Conservation (phyloP, 2,329 filamentous ascomycete genomes). For the Byssothecium circinans region DNA sequence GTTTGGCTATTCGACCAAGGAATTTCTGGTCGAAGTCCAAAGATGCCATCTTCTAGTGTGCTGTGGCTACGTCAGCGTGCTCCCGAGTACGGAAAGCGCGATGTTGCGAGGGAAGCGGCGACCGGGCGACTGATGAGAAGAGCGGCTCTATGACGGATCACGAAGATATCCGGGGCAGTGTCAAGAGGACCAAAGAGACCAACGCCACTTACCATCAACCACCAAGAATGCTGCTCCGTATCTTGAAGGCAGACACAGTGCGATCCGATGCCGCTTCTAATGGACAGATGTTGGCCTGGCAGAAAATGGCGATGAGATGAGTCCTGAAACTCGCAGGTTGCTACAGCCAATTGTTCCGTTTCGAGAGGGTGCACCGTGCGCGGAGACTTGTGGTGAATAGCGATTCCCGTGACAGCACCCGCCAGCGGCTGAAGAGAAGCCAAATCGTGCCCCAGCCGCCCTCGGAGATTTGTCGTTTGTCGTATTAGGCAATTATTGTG, state of each 20-base stretch:
- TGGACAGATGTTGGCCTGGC: constrained; percentile 30
- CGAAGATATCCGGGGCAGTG: not conserved
- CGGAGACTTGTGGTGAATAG: constrained; percentile 32
- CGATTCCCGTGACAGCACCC: constrained; percentile 34
- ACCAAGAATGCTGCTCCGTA: constrained; percentile 39
- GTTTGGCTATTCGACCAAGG: constrained; percentile 82
- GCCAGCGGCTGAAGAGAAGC: constrained; percentile 18
- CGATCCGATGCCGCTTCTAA: constrained; percentile 30
- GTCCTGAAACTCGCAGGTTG: constrained; percentile 24
- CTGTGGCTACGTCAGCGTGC: constrained; percentile 14
- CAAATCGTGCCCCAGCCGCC: constrained; percentile 18
- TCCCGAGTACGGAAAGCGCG: constrained; percentile 1
- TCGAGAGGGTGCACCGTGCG: constrained; percentile 29
- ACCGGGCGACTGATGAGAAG: too few relatives aligned
- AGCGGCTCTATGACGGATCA: not conserved
- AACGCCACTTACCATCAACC: constrained; percentile 31
- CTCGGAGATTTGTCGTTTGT: constrained; percentile 28
- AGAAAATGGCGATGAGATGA: constrained; percentile 32
- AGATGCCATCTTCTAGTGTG: constrained; percentile 71
- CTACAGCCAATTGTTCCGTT: constrained; percentile 39
- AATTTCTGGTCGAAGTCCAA: constrained; percentile 98
- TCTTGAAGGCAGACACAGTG: constrained; percentile 34
- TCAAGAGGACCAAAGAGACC: not conserved
- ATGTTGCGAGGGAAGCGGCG: not conserved
- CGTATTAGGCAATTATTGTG: constrained; percentile 30